Conservation (phyloP, 306 rosid genomes). For the Fragaria vesca region DNA sequence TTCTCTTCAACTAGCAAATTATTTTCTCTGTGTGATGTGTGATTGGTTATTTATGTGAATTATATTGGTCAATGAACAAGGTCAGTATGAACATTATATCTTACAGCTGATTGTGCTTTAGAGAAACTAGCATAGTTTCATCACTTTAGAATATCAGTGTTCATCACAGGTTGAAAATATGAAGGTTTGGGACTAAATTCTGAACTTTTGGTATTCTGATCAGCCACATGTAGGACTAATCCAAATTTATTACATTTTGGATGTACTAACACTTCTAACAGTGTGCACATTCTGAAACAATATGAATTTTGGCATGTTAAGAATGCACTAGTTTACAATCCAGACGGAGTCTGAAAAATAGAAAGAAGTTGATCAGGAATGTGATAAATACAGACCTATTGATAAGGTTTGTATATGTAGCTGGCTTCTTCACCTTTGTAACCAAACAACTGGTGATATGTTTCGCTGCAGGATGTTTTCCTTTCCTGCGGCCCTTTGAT, state of each 20-base stretch:
- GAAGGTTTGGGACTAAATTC: neutral
- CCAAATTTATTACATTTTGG: too few species aligned
- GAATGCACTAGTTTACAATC: neutral
- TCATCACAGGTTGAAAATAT: neutral
- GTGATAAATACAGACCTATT: too few species aligned
- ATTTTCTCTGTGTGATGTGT: neutral
- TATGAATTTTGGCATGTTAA: neutral
- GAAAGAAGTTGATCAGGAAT: neutral
- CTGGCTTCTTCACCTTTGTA: too few species aligned
- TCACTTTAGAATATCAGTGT: neutral
- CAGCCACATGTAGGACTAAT: too few species aligned
- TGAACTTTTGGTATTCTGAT: too few species aligned
- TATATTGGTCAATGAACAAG: neutral
- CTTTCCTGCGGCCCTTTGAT: too few species aligned
- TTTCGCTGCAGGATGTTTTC: too few species aligned
- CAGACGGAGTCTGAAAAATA: too few species aligned
- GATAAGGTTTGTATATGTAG: too few species aligned
- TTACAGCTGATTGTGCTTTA: neutral
- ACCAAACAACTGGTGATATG: too few species aligned
- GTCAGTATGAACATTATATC: neutral
- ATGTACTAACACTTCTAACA: neutral
- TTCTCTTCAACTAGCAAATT: neutral
- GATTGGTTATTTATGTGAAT: neutral
- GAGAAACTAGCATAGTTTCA: neutral
- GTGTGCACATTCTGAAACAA: neutral